phyloP scores from a whole-genome alignment of 176 grass and related monocot genomes.

The Luzula sylvatica region DNA sequence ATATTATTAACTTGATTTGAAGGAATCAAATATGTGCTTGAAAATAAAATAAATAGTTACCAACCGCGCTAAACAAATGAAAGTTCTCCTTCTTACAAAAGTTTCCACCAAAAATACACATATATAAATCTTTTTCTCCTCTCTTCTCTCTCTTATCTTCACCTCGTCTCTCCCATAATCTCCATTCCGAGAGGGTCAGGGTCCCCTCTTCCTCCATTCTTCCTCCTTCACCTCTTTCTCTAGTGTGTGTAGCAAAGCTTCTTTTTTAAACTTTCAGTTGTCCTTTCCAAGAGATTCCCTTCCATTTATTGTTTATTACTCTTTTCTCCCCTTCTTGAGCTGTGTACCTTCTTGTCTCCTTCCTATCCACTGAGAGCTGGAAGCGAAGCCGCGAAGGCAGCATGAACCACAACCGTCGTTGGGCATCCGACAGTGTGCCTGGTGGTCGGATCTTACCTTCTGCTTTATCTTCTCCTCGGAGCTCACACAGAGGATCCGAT shows the following conservation, averaged over 20 bases:
- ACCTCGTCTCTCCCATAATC: not conserved
- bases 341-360: not conserved
- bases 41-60: not conserved
- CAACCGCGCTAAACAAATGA: slow-evolving; percentile 3
- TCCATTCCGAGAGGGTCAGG: too few relatives aligned
- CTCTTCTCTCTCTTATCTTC: not conserved
- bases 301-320: not conserved
- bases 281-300: not conserved
- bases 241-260: too few relatives aligned
- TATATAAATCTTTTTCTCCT: slow-evolving; percentile 7
- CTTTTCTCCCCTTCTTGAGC: not conserved
- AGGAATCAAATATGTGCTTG: not conserved
- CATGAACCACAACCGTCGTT: slow-evolving; percentile 33
- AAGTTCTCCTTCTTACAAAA: slow-evolving; percentile 5
- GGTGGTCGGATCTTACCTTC: not conserved
- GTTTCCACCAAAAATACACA: slow-evolving; percentile 11
- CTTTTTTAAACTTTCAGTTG: not conserved
- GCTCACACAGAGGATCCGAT: slow-evolving; percentile 37
- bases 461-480: slow-evolving; percentile 51
- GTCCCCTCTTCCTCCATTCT: not conserved
- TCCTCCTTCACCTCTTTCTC: not conserved
- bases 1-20: not conserved
- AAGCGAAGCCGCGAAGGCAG: not conserved
- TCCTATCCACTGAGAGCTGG: slow-evolving; percentile 8
- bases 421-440: slow-evolving; percentile 15